These are phyloP conservation scores for Blastomyces gilchristii DNA, from an alignment of 2,329 filamentous ascomycete genomes.

Conservation along the genomic window DNA sequence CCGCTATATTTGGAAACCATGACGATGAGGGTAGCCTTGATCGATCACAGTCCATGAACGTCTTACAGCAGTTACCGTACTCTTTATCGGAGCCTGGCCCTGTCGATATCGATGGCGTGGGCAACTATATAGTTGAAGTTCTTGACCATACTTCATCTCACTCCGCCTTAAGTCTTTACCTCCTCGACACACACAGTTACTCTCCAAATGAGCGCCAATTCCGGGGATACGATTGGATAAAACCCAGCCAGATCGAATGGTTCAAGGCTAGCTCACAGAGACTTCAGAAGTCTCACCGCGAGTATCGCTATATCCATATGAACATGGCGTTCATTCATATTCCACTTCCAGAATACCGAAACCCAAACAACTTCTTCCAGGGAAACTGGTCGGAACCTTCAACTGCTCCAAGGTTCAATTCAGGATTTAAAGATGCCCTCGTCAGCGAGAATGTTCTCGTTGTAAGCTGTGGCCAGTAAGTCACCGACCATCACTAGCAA, in stretches of 20 bases:
- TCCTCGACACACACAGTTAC: conserved; percentile 88
- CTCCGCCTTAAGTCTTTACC: conserved; percentile 85
- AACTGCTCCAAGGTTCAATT: conserved; percentile 81
- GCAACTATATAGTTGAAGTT: conserved; percentile 90
- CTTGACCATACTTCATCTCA: conserved; percentile 70
- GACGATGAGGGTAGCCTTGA: conserved; percentile 82
- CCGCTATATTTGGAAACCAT: conserved; percentile 93
- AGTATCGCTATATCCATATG: conserved; percentile 88
- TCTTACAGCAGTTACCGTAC: conserved; percentile 79
- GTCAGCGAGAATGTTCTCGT: conserved; percentile 76
- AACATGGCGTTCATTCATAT: conserved; percentile 97
- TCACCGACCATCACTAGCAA: conserved; percentile 17
- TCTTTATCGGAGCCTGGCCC: conserved; percentile 80
- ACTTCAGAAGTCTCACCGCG: conserved; percentile 65
- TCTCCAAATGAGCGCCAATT: conserved; percentile 80
- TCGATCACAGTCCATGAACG: conserved; percentile 67
- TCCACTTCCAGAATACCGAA: conserved; percentile 77
- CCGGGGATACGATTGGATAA: conserved; percentile 95
- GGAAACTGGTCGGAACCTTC: conserved; percentile 73
- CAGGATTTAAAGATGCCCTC: conserved; percentile 82
- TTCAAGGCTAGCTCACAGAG: conserved; percentile 68
- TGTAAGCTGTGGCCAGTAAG: conserved; percentile 83
- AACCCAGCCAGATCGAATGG: conserved; percentile 88
- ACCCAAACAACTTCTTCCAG: conserved; percentile 48
- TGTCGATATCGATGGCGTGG: conserved; percentile 73